phyloP scores from a whole-genome alignment of 2,329 filamentous ascomycete genomes.

The Zasmidium citrigriseum region DNA sequence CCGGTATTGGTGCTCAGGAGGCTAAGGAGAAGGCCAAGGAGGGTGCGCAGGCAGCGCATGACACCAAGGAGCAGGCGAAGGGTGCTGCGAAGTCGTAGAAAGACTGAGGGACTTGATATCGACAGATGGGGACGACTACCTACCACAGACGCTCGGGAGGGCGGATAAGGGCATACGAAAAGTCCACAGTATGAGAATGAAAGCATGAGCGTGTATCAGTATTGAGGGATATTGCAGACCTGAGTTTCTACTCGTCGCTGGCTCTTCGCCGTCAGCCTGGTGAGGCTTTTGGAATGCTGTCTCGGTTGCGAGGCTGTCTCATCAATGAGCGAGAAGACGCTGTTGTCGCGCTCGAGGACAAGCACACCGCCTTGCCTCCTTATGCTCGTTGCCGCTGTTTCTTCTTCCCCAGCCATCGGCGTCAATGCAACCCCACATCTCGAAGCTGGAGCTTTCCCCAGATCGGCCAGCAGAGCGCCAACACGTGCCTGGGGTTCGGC shows the following conservation, averaged over 20 bases:
- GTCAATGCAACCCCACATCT: not conserved
- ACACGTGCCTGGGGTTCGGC: not conserved
- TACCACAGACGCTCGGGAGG: too few species aligned
- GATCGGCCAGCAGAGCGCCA: not conserved
- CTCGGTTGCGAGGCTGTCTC: too few species aligned
- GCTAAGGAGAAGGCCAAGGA: slow-evolving; percentile 46
- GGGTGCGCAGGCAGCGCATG: slow-evolving; percentile 43
- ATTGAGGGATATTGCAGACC: not conserved
- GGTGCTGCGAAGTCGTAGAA: slow-evolving; percentile 18
- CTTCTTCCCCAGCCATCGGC: not conserved
- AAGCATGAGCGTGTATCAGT: not conserved
- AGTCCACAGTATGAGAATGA: not conserved
- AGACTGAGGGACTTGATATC: not conserved
- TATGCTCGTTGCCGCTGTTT: too few species aligned
- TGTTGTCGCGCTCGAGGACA: too few species aligned
- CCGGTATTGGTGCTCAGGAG: slow-evolving; percentile 31
- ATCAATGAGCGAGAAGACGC: too few species aligned
- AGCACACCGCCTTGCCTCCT: too few species aligned
- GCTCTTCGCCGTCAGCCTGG: too few species aligned
- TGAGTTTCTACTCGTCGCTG: too few species aligned
- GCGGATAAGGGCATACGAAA: too few species aligned
- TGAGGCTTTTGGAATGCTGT: too few species aligned
- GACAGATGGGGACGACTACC: not conserved
- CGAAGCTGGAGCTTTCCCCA: not conserved
- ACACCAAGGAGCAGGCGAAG: slow-evolving; percentile 27